Conservation (phyloP, 495 filamentous ascomycete species). For the Penicillium canariense region DNA sequence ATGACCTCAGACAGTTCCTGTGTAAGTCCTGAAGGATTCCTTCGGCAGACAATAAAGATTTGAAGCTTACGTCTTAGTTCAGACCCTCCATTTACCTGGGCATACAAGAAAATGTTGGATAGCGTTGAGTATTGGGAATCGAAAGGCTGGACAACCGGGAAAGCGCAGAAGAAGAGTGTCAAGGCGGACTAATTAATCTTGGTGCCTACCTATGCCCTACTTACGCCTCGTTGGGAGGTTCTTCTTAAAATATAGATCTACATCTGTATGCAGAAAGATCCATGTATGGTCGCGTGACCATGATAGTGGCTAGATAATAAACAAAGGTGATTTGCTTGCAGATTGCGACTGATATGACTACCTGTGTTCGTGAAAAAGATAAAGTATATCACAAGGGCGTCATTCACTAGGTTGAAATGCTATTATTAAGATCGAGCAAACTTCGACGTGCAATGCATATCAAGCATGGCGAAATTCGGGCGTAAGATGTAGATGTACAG, state of each 20-base stretch:
- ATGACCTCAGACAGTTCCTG: constrained; percentile 63
- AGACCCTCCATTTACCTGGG: constrained; percentile 42
- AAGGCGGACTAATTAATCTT: constrained; percentile 32
- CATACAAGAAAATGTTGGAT: constrained; percentile 44
- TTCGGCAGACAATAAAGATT: no score
- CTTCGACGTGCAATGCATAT: background rate
- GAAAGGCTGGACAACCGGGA: constrained; percentile 37
- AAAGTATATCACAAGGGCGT: no score
- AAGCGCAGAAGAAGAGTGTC: constrained; percentile 42
- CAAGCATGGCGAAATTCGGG: background rate
- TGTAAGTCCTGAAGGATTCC: constrained; percentile 14
- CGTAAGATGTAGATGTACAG: background rate
- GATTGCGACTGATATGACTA: no score
- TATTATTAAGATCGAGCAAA: background rate
- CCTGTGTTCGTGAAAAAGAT: no score
- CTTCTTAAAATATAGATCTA: no score
- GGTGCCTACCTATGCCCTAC: background rate
- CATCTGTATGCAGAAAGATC: no score
- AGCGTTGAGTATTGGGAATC: constrained; percentile 41
- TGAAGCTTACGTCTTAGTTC: background rate
- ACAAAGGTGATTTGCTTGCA: no score
- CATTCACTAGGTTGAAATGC: no score
- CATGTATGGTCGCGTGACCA: no score
- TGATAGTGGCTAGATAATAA: no score
- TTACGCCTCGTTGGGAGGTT: no score